Percentiles rank a stretch among this genome's conserved stretches.
Conservation (phyloP, 1,139 yeast genomes). For the Zhuliangozyma parablackwelliae region DNA sequence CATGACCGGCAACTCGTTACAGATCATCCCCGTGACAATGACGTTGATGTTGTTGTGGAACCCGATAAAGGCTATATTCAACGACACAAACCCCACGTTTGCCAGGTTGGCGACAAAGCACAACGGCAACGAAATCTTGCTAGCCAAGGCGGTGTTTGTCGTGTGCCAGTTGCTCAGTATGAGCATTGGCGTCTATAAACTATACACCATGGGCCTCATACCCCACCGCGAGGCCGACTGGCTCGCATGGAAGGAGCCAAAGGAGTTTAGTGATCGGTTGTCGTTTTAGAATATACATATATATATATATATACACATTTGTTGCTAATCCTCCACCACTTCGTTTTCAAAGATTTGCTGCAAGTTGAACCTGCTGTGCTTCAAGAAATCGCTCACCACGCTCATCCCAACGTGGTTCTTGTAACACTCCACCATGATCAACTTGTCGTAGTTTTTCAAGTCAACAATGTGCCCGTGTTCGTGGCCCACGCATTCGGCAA, state of each 20-base stretch:
- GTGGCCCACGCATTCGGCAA: constrained; percentile 70
- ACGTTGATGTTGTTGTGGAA: constrained; percentile 77
- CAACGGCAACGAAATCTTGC: constrained; percentile 38
- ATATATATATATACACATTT: background rate
- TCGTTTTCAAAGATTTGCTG: constrained; percentile 59
- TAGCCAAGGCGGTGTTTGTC: constrained; percentile 38
- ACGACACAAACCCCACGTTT: constrained; percentile 47
- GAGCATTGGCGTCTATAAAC: constrained; percentile 78
- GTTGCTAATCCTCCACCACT: background rate
- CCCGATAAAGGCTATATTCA: constrained; percentile 69
- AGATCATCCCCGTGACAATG: constrained; percentile 88
- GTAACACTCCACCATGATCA: constrained; percentile 82
- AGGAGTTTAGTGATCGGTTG: constrained; percentile 27
- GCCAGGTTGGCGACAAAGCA: constrained; percentile 30
- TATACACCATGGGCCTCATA: constrained; percentile 83
- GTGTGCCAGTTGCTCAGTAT: constrained; percentile 62
- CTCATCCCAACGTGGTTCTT: constrained; percentile 80
- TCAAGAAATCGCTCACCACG: constrained; percentile 64
- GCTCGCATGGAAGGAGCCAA: constrained; percentile 71
- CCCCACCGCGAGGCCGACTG: constrained; percentile 89
- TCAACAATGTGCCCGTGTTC: constrained; percentile 76
- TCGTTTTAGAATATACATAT: constrained; percentile 1
- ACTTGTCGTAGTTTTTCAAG: constrained; percentile 71
- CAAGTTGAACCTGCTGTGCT: constrained; percentile 52
- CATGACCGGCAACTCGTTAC: constrained; percentile 89